Evolutionary conservation across 2,329 filamentous ascomycete species (phyloP).

Genomic region (Aureobasidium leucospermi): DNA sequence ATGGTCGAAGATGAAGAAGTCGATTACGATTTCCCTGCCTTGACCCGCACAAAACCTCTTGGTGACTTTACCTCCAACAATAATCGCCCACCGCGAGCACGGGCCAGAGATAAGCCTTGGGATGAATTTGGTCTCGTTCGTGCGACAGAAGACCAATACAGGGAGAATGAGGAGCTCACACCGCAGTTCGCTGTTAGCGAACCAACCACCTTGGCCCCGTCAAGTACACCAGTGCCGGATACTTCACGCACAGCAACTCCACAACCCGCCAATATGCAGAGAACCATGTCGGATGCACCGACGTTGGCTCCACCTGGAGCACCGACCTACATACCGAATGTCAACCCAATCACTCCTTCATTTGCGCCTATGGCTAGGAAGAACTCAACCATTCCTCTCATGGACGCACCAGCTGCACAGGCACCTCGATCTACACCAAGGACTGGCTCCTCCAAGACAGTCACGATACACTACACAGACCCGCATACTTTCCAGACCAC

Average conservation of each 20-base stretch:
- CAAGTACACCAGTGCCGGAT: slow-evolving; percentile 12
- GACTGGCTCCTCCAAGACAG: slow-evolving; percentile 62
- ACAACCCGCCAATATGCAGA: slow-evolving; percentile 15
- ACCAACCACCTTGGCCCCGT: slow-evolving; percentile 32
- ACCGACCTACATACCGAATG: slow-evolving; percentile 33
- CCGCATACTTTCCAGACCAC: slow-evolving; percentile 57
- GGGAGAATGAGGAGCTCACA: slow-evolving; percentile 61
- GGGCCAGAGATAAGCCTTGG: slow-evolving; percentile 68
- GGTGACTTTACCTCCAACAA: slow-evolving; percentile 72
- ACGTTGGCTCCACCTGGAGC: slow-evolving; percentile 19
- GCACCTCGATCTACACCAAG: slow-evolving; percentile 43
- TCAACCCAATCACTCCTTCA: slow-evolving; percentile 44
- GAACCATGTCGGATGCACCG: slow-evolving; percentile 16
- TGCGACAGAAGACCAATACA: slow-evolving; percentile 60
- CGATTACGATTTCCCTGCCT: slow-evolving; percentile 74
- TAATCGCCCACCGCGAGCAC: slow-evolving; percentile 56
- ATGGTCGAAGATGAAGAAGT: slow-evolving; percentile 82
- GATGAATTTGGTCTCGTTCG: slow-evolving; percentile 77
- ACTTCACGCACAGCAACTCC: slow-evolving; percentile 16
- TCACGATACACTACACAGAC: slow-evolving; percentile 67
- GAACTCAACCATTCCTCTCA: slow-evolving; percentile 34
- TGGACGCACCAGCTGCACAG: slow-evolving; percentile 37
- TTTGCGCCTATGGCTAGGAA: slow-evolving; percentile 42
- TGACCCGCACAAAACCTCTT: slow-evolving; percentile 67
- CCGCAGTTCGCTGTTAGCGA: slow-evolving; percentile 52